Base-by-base conservation (phyloP, 257 asterid species). In the Capsicum baccatum region DNA sequence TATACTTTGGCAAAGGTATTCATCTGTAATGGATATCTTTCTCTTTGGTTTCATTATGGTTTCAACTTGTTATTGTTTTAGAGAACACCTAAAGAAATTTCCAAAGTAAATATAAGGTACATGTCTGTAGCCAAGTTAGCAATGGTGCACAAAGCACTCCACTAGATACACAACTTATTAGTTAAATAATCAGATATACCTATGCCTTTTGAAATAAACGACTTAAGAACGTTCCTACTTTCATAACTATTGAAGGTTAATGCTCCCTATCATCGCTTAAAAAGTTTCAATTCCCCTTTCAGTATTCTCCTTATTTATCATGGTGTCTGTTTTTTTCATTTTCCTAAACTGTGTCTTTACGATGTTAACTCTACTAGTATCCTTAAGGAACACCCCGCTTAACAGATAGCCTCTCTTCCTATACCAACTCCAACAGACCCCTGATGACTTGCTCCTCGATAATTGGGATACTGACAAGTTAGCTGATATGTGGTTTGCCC, bases 1-100 rank as follows among this genome's bases (percentile, higher is more conserved):
- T 96, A 96, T 88, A 95, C 99, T 87, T 91, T 92, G 84, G 97
- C 94, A 39, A 96, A 96, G 99, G 99, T 96, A 92, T 79, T 9
- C 52, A 26, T 59, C 39, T 26, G 56, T 44, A 6, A 47, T 63
- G 66, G 79, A 60, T 21, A 42, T 73, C 33, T 33, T 52, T 56
- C 59, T 82, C 21, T 54, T 39, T 73, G 66, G 57, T 59, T 44
- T 70, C 55, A 44, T 83, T 80, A 33, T 84, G 14, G 54, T 68
- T 68, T 68, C 55, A 26, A 70, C 79, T 11, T 16, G 79, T 44
- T 70, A 70, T 70, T 10, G 35, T 70, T 4, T 8, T 47, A 5
- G 56, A 44, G 57, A 70, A 70, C 26, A 44, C 79, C 7, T 44
- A 17, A 42, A 68, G 26, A 68, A 14, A 67, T 67, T 67, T 67